phyloP scores from a whole-genome alignment of 148 eudicot genomes.

The Talinum fruticosum region DNA sequence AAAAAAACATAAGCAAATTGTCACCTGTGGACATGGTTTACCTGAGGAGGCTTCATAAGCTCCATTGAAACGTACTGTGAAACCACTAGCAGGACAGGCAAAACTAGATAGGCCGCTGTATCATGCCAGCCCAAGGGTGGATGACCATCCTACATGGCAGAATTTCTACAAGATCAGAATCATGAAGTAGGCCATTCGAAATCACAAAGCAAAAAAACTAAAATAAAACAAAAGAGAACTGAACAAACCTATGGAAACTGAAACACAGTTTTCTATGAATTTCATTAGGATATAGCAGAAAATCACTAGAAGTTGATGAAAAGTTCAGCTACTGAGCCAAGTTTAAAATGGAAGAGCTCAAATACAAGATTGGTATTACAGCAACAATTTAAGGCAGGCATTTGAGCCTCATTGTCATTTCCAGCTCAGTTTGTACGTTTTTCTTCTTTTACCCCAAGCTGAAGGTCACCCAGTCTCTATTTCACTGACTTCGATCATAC shows the following conservation, averaged over 20 bases:
- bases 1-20: slow-evolving; percentile 6
- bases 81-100: slow-evolving; percentile 87
- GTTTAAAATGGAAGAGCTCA: background rate
- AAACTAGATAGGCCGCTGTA: slow-evolving; percentile 89
- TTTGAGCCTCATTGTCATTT: background rate
- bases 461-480: background rate
- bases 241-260: background rate
- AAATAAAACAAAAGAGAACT: background rate
- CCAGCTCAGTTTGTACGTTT: background rate
- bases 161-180: slow-evolving; percentile 11
- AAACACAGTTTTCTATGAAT: background rate
- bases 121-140: slow-evolving; percentile 97
- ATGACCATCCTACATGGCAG: slow-evolving; percentile 78
- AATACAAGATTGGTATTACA: background rate
- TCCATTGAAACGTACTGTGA: slow-evolving; percentile 97
- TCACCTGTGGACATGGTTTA: slow-evolving; percentile 21
- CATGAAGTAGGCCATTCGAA: slow-evolving; percentile 5
- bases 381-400: background rate
- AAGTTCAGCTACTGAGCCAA: background rate
- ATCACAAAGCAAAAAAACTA: background rate
- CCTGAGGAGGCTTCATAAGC: slow-evolving; percentile 98
- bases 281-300: background rate
- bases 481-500: background rate
- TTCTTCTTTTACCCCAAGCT: background rate
- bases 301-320: background rate